Base-by-base conservation (phyloP, 2,329 filamentous ascomycete species). In the Mycosphaerella arachidis region DNA sequence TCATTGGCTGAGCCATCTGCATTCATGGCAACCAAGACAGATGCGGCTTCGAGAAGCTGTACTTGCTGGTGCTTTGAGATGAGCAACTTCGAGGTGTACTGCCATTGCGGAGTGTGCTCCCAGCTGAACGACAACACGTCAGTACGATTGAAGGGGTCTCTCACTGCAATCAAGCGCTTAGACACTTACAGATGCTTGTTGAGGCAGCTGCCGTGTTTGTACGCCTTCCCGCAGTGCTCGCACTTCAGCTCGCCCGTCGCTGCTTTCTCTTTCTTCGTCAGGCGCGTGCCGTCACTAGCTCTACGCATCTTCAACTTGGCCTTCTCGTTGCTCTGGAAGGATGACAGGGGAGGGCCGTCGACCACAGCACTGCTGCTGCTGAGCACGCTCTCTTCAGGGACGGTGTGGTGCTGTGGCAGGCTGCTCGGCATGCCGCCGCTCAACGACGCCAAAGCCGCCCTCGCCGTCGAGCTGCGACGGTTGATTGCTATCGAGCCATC, bases 201-300 rank as follows among this genome's bases (percentile, higher is more conserved):
- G 83, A 99, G 86, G 86, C 94, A 99, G 82, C 94, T 97, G 86
- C 92, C 96, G 84, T 99, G 94, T 87, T 99, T 99, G 86, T 99
- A 99, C 79, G 92, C 92, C 84, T 99, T 99, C 78, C 93, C 93
- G 82, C 94, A 99, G 79, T 92, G 93, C 75, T 96, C 91, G 81
- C 94, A 99, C 78, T 90, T 91, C 74, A 99, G 86, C 76, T 97
- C 93, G 72, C 87, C 86, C 72, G 87, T 85, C 79, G 86, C 89
- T 76, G 85, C 84, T 79, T 91, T 92, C 80, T 93, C 90, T 68
- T 89, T 87, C 77, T 94, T 95, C 70, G 83, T 80, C 64, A 93
- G 82, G 69, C 89, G 86, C 68, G 93, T 90, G 63, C 92, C 92
- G 74, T 97, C 93, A 75, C 92, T 97, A 62, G 92, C 84, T 66